Evolutionary conservation across 1,139 yeast genomes (phyloP), one percentile per base, ranked within the genome.

Genomic region (Candida tropicalis): DNA sequence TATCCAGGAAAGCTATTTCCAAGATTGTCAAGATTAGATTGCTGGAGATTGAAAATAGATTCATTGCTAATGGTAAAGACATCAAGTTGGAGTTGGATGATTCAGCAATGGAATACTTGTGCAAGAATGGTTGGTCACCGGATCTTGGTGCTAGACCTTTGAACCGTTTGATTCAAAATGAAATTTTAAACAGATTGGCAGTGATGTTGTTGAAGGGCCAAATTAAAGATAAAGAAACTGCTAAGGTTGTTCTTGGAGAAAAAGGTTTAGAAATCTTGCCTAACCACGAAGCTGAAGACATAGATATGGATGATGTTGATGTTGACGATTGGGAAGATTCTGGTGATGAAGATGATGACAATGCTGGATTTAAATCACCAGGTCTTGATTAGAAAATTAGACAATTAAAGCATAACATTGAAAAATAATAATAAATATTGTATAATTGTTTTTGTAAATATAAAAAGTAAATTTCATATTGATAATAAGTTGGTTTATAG

Each of bases 131-230:
- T 38, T 93, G 91, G 69, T 89, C 96, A 22, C 78, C 87, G 42
- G 96, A 90, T 63, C 75, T 93, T 63, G 99, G 99, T 68, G 99
- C 99, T 2, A 81, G 99, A 65, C 99, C 99, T 48, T 78, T 93
- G 68, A 95, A 93, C 76, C 82, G 99, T 59, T 78, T 93, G 55
- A 90, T 93, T 51, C 98, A 93, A 66, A 81, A 77, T 52, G 95
- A 90, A 63, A 76, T 93, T 24, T 81, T 93, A 64, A 93, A 93
- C 67, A 82, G 76, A 56, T 73, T 93, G 68, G 99, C 99, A 1
- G 79, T 93, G n/a, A 77, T 86, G 66, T 78, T 93, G 46, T 77
- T 93, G 54, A 85, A 84, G 62, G 96, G 96, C 13, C 96, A 91
- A 66, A 79, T 93, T 46, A 77, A 74, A 58, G 97, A 93, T 58